Evolutionary conservation across 495 filamentous ascomycete genomes (phyloP).

Genomic region (Penicillium subrubescens): DNA sequence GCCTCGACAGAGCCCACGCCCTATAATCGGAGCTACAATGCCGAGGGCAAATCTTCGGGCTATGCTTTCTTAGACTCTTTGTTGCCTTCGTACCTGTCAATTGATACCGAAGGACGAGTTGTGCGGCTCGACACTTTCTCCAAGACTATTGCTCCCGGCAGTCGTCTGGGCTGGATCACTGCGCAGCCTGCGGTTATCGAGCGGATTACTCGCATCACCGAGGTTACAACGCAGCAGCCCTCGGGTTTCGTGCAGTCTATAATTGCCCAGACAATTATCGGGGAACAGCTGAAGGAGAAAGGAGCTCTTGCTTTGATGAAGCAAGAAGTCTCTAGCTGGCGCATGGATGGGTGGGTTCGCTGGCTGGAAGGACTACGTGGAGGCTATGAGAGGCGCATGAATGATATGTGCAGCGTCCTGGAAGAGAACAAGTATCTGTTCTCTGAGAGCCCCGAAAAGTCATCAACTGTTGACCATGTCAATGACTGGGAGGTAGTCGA

Average conservation of each 20-base stretch:
- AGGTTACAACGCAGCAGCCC: conserved; percentile 77
- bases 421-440: conserved; percentile 64
- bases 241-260: conserved; percentile 86
- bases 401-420: conserved; percentile 68
- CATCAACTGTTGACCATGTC: conserved; percentile 35
- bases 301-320: conserved; percentile 28
- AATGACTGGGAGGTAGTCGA: conserved; percentile 70
- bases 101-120: conserved; percentile 86
- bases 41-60: conserved; percentile 60
- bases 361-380: conserved; percentile 85
- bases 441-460: conserved; percentile 41
- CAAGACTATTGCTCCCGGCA: conserved; percentile 79
- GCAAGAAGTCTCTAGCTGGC: conserved; percentile 61
- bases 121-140: conserved; percentile 83
- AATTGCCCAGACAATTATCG: conserved; percentile 75
- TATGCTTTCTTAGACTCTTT: conserved; percentile 81
- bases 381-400: conserved; percentile 81
- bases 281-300: conserved; percentile 49
- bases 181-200: conserved; percentile 78
- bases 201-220: conserved; percentile 69
- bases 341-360: conserved; percentile 81
- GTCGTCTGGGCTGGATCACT: conserved; percentile 76
- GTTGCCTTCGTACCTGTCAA: conserved; percentile 71
- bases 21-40: conserved; percentile 47
- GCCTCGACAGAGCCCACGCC: conserved; percentile 11